These are phyloP conservation scores for Mycena crocata DNA, from an alignment of 768 basidiomycete species.

Conservation along the genomic window DNA sequence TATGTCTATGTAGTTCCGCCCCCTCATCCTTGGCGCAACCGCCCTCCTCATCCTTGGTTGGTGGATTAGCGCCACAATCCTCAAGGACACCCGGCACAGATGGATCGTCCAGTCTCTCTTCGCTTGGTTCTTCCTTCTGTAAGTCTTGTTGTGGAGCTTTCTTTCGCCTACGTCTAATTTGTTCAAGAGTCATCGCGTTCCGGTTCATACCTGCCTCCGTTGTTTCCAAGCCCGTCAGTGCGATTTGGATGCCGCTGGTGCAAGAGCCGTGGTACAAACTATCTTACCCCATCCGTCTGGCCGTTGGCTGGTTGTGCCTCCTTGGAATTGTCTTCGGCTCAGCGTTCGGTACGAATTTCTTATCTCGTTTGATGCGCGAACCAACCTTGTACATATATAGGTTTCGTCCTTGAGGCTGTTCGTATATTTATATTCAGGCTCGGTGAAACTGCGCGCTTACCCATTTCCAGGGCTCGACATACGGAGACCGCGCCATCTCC, in stretches of 20 bases:
- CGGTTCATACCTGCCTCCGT: conserved; percentile 83
- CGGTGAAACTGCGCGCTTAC: not conserved
- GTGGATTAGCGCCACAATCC: conserved; percentile 85
- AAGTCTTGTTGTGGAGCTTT: conserved; percentile 38
- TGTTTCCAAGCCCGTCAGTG: conserved; percentile 76
- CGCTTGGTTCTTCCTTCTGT: conserved; percentile 87
- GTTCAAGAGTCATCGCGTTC: conserved; percentile 77
- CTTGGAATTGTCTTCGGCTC: conserved; percentile 86
- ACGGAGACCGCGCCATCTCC: conserved; percentile 84
- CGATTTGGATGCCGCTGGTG: conserved; percentile 76
- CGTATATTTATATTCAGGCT: conserved; percentile 28
- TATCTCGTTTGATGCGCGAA: not conserved
- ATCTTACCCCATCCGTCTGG: conserved; percentile 59
- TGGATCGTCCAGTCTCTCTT: conserved; percentile 88
- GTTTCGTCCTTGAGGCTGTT: conserved; percentile 69
- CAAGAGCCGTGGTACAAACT: conserved; percentile 73
- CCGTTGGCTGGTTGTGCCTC: conserved; percentile 81
- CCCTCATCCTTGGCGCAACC: conserved; percentile 61
- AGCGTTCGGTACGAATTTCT: conserved; percentile 68
- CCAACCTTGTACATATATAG: not conserved
- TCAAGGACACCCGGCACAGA: conserved; percentile 77
- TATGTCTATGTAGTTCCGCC: conserved; percentile 40
- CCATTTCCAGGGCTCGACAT: conserved; percentile 63
- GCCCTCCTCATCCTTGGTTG: conserved; percentile 79
- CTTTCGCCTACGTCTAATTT: not conserved